Evolutionary conservation across 768 basidiomycete genomes (phyloP), one percentile per base, ranked within the genome.

Genomic region (Kondoa malvinella): DNA sequence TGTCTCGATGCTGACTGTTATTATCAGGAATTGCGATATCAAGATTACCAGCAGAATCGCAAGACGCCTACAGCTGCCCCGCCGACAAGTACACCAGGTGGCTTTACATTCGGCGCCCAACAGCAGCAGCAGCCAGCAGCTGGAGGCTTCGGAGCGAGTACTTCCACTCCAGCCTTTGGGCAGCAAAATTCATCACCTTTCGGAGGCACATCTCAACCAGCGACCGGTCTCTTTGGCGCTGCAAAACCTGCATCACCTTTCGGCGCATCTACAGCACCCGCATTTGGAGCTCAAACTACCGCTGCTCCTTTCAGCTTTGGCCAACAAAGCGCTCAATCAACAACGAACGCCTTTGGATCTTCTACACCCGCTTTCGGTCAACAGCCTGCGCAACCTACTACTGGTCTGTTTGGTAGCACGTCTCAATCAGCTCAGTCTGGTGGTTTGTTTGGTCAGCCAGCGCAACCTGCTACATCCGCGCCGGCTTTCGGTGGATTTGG

Each of bases 11-110:
- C 40, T 50, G 21, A 50, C 12, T 8, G 21, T 50, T 21, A 8
- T 8, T 50, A 21, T 8, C 21, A 50, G 40, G 61, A 63, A 33
- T 4, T 63, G 3, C 16, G 61, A 17, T 63, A 29, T 16, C 61
- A 63, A 32, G 61, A 63, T 29, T 63, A 63, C 32, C 61, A 63
- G 32, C 61, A 63, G 61, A 63, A 63, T 33, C 61, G 61, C 16
- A 63, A 63, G 61, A 16, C 30, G 27, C 61, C 61, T 3, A 3
- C 16, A 14, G 29, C 61, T 21, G 32, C 29, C n/a, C 29, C 26
- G 3, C n/a, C 61, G n/a, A 17, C 61, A 27, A 17, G n/a, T 27
- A n/a, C 61, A 27, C 8, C 15, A 15, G 30, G 27, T 21, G 30
- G 26, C 61, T 63, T 63, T 33, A 14, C 26, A 8, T 63, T 63